These are phyloP conservation scores for Malus hybrid DNA, from an alignment of 331 rosid genomes.

Conservation along the genomic window DNA sequence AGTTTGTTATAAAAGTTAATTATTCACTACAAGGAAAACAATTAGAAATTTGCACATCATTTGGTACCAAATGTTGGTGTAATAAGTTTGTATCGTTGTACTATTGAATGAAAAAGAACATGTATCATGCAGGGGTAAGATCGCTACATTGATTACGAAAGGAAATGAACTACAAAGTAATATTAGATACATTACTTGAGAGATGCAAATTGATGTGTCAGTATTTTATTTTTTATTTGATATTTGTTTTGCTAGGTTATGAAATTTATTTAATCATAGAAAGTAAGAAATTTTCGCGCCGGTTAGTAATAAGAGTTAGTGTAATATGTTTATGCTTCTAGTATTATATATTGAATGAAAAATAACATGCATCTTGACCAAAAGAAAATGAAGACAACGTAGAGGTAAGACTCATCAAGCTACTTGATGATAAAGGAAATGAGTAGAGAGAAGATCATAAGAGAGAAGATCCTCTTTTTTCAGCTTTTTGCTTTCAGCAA, in stretches of 20 bases:
- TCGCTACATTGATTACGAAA: not conserved
- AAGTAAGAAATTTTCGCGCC: too few relatives aligned
- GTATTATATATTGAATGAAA: not conserved
- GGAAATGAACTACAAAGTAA: too few relatives aligned
- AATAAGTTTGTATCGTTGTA: too few relatives aligned
- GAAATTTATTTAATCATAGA: too few relatives aligned
- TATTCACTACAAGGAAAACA: too few relatives aligned
- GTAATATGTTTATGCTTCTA: not conserved
- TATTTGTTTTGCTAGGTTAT: not conserved
- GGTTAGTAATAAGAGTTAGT: too few relatives aligned
- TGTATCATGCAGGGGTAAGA: not conserved
- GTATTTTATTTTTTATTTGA: too few relatives aligned
- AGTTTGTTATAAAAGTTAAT: not conserved
- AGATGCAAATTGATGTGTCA: not conserved
- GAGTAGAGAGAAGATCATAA: not conserved
- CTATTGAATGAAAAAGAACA: not conserved
- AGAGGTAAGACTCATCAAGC: not conserved
- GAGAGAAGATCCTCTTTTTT: not conserved
- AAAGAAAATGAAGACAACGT: constrained; percentile 12
- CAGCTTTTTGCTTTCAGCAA: constrained; percentile 49
- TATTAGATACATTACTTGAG: not conserved
- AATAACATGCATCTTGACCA: not conserved
- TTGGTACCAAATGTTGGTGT: not conserved
- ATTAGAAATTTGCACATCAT: not conserved
- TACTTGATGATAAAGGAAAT: constrained; percentile 32